Evolutionary conservation across 1,284 basidiomycete species (phyloP), one percentile per base, ranked within the genome.

Genomic region (Papiliotrema laurentii): DNA sequence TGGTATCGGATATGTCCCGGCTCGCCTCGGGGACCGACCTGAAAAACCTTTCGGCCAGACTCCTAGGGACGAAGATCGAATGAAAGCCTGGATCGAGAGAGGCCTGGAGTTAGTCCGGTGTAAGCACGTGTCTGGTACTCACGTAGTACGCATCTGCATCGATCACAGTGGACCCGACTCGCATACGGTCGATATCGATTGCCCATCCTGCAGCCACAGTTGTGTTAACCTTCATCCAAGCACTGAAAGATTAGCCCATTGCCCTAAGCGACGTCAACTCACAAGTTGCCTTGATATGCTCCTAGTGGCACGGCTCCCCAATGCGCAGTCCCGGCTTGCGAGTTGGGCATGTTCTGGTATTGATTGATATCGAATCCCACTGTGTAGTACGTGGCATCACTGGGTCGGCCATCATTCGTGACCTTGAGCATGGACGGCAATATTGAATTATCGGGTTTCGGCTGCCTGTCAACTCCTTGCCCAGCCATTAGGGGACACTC

Each of bases 51-150:
- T 64, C 58, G 5, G 69, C 70, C 3, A 69, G 18, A 0, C 38
- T 25, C 6, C 45, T 45, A 0, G 72, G 70, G 0, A 71, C 54
- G 45, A 56, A 64, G 31, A 74, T 72, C 10, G 51, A 49, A 48
- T 72, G 66, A 35, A 63, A 64, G 0, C 59, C 68, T 1, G 72
- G 70, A 53, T 74, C 70, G 25, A 74, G 26, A 0, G 66, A 49
- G 0, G 59, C 64, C 66, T 69, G 25, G 11, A 4, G 14, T 26
- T 26, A 31, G 45, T 36, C 30, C 6, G 28, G 13, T 16, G 19
- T 25, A 18, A 28, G n/a, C 38, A 3, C 10, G 39, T n/a, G n/a
- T 28, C 5, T 22, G 35, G 21, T 4, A 50, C 63, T 51, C 42
- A 64, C 66, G 31, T 51, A 60, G 25, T 61, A 51, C 3, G 34